Conservation (phyloP, 768 basidiomycete species). For the Mycena latifolia region DNA sequence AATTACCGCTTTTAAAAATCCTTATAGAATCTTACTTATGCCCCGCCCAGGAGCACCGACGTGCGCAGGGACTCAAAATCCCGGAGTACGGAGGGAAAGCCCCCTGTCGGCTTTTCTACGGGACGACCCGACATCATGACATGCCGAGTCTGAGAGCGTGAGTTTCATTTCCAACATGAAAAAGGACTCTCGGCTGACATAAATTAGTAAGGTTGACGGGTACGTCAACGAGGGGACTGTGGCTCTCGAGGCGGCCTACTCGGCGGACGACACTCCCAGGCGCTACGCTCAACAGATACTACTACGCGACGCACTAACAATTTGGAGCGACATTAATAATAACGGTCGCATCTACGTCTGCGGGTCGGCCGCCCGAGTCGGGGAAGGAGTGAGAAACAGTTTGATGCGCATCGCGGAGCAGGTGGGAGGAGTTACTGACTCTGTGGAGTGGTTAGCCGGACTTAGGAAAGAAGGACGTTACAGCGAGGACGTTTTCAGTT, state of each 20-base stretch:
- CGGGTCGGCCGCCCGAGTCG: conserved; percentile 20
- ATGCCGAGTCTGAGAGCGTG: background rate
- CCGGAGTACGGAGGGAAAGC: conserved; percentile 17
- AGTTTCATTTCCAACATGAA: background rate
- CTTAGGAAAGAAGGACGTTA: conserved; percentile 28
- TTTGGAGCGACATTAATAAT: conserved; percentile 29
- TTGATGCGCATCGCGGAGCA: conserved; percentile 26
- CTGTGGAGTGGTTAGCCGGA: conserved; percentile 18
- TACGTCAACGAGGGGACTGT: conserved; percentile 28
- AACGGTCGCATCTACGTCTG: conserved; percentile 22
- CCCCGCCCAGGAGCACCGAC: conserved; percentile 18
- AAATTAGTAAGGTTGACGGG: conserved; percentile 1
- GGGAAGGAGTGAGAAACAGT: conserved; percentile 21
- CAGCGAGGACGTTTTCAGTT: conserved; percentile 33
- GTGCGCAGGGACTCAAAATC: conserved; percentile 27
- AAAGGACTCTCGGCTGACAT: background rate
- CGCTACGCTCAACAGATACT: conserved; percentile 33
- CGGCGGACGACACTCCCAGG: conserved; percentile 18
- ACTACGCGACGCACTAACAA: conserved; percentile 24
- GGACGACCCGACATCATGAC: conserved; percentile 24
- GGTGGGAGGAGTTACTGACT: conserved; percentile 21
- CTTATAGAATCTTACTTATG: too few relatives aligned
- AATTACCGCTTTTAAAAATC: background rate
- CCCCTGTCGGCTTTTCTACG: conserved; percentile 28
- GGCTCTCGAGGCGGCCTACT: conserved; percentile 28